These are phyloP conservation scores for Spatholobus suberectus DNA, from an alignment of 306 rosid genomes.

Conservation along the genomic window DNA sequence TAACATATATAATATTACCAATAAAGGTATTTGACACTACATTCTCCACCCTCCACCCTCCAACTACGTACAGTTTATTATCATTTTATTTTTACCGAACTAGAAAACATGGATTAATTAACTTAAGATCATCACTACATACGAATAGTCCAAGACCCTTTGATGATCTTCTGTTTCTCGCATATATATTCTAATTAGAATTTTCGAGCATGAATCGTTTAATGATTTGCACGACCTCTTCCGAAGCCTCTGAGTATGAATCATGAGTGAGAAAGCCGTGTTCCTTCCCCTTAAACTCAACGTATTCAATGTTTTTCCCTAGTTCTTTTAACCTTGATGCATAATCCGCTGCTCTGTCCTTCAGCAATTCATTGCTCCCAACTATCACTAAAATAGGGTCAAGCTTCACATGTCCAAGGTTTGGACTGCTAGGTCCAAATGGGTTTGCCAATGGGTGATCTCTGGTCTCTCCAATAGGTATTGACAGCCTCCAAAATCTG, in stretches of 20 bases:
- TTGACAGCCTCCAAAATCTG: conserved; percentile 87
- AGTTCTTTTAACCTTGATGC: conserved; percentile 54
- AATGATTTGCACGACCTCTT: conserved; percentile 53
- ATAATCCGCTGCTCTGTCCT: conserved; percentile 68
- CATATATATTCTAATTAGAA: conserved; percentile 36
- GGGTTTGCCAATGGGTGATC: conserved; percentile 86
- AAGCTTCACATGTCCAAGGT: conserved; percentile 52
- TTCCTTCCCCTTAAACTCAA: conserved; percentile 69
- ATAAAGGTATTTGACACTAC: background rate
- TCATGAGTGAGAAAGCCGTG: conserved; percentile 75
- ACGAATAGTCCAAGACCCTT: background rate
- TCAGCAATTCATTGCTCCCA: conserved; percentile 71
- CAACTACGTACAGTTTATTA: background rate
- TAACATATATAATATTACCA: background rate
- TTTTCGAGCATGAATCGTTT: conserved; percentile 54
- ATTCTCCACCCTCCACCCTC: background rate
- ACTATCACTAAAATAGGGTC: conserved; percentile 68
- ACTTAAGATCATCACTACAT: background rate
- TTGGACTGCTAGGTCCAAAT: conserved; percentile 63
- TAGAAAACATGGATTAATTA: background rate
- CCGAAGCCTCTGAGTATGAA: conserved; percentile 52
- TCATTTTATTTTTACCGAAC: background rate
- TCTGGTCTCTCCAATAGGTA: conserved; percentile 65
- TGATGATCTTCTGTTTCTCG: background rate
- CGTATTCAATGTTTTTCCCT: conserved; percentile 64